These are phyloP conservation scores for Aspergillus nomiae DNA, from an alignment of 2,329 filamentous ascomycete species.

Conservation along the genomic window DNA sequence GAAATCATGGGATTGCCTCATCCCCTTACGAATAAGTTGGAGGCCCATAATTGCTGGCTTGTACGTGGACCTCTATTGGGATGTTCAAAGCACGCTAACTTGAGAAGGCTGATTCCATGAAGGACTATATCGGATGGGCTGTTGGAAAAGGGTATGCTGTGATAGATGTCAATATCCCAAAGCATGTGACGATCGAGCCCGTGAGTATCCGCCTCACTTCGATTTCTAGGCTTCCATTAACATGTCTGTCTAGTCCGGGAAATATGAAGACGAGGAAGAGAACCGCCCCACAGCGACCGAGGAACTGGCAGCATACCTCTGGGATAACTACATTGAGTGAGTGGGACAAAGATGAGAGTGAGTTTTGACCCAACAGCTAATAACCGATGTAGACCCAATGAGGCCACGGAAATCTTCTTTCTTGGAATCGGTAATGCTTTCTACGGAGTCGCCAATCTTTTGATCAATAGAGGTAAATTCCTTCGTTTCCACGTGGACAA, in stretches of 20 bases:
- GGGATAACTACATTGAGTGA: constrained; percentile 93
- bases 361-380: constrained; percentile 3
- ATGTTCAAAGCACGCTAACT: constrained; percentile 28
- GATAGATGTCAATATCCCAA: constrained; percentile 89
- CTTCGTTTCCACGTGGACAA: neutral
- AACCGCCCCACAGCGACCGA: constrained; percentile 61
- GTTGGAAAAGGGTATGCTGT: constrained; percentile 74
- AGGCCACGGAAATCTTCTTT: constrained; percentile 74
- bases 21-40: constrained; percentile 69
- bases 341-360: constrained; percentile 18
- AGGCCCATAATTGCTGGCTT: constrained; percentile 84
- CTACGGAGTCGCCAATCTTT: constrained; percentile 75
- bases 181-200: constrained; percentile 67
- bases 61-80: constrained; percentile 56
- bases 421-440: constrained; percentile 91
- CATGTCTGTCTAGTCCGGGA: constrained; percentile 28
- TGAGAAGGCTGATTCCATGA: constrained; percentile 74
- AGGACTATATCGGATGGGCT: constrained; percentile 84
- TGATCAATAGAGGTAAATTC: constrained; percentile 70
- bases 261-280: constrained; percentile 50
- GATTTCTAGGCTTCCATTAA: neutral
- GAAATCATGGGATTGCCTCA: constrained; percentile 69
- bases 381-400: constrained; percentile 53
- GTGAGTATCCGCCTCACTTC: constrained; percentile 42
- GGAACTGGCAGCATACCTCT: constrained; percentile 81